Evolutionary conservation across 345 rosid genomes (phyloP).

Genomic region (Mercurialis annua): DNA sequence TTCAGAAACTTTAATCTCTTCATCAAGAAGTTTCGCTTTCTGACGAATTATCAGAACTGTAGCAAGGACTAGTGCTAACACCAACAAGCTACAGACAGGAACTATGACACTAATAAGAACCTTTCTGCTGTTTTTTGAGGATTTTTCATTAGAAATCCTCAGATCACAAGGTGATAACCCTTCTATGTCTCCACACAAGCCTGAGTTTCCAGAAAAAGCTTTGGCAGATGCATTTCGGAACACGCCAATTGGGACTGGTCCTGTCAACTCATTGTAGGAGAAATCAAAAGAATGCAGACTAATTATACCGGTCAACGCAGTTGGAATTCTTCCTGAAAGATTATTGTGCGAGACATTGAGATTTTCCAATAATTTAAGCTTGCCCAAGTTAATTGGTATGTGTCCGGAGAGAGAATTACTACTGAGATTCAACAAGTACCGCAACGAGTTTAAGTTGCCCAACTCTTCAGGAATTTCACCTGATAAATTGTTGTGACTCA

Average conservation of each 20-base stretch:
- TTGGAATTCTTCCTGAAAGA: slow-evolving; percentile 51
- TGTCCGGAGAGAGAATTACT: slow-evolving; percentile 57
- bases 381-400: slow-evolving; percentile 44
- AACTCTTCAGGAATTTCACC: slow-evolving; percentile 49
- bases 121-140: slow-evolving; percentile 22
- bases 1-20: slow-evolving; percentile 23
- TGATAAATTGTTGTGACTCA: slow-evolving; percentile 54
- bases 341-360: slow-evolving; percentile 55
- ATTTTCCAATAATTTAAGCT: slow-evolving; percentile 39
- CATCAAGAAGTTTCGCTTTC: slow-evolving; percentile 24
- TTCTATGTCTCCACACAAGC: slow-evolving; percentile 50
- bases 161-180: slow-evolving; percentile 41
- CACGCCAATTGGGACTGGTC: slow-evolving; percentile 42
- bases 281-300: slow-evolving; percentile 50
- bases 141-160: slow-evolving; percentile 12
- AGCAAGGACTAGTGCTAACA: slow-evolving; percentile 19
- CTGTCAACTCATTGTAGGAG: slow-evolving; percentile 51
- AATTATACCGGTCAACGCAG: slow-evolving; percentile 39
- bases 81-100: slow-evolving; percentile 30
- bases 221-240: slow-evolving; percentile 40
- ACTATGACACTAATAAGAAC: slow-evolving; percentile 38
- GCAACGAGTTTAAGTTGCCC: slow-evolving; percentile 38
- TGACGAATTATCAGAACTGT: slow-evolving; percentile 11
- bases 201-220: slow-evolving; percentile 47
- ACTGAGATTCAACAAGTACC: slow-evolving; percentile 52